Conservation (phyloP, 768 basidiomycete genomes). For the Ephemerocybe angulata region DNA sequence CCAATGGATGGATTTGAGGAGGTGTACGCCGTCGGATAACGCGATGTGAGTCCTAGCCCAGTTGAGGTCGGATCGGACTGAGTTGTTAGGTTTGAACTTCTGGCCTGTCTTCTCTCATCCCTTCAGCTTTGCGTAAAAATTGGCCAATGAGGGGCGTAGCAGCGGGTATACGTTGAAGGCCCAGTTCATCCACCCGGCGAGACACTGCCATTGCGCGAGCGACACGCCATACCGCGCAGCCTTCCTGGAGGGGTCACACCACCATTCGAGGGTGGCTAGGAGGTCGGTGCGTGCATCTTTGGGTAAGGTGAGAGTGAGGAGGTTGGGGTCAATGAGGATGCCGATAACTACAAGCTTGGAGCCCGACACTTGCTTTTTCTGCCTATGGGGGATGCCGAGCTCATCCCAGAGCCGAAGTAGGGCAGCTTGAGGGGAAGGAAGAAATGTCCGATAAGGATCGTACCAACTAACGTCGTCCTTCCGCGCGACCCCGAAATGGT, state of each 20-base stretch:
- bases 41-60: slow-evolving; percentile 32
- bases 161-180: slow-evolving; percentile 36
- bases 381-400: slow-evolving; percentile 36
- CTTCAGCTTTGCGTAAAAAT: slow-evolving; percentile 31
- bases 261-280: background rate
- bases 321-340: slow-evolving; percentile 29
- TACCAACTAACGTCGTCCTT: slow-evolving; percentile 22
- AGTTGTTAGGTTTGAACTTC: slow-evolving; percentile 24
- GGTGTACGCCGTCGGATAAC: slow-evolving; percentile 16
- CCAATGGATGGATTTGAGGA: slow-evolving; percentile 20
- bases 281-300: slow-evolving; percentile 1
- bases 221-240: slow-evolving; percentile 17
- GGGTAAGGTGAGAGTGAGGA: slow-evolving; percentile 26
- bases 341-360: slow-evolving; percentile 34
- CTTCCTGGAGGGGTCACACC: background rate
- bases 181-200: slow-evolving; percentile 41
- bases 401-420: slow-evolving; percentile 39
- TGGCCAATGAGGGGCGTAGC: slow-evolving; percentile 27
- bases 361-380: slow-evolving; percentile 36
- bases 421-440: slow-evolving; percentile 28
- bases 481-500: slow-evolving; percentile 22
- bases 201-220: background rate
- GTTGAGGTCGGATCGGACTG: slow-evolving; percentile 20
- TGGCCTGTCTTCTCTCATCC: slow-evolving; percentile 18
- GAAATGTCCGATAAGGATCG: slow-evolving; percentile 21